These are phyloP conservation scores for Corallochytrium limacisporum DNA, from an alignment of 78 protist genomes.

Conservation along the genomic window DNA sequence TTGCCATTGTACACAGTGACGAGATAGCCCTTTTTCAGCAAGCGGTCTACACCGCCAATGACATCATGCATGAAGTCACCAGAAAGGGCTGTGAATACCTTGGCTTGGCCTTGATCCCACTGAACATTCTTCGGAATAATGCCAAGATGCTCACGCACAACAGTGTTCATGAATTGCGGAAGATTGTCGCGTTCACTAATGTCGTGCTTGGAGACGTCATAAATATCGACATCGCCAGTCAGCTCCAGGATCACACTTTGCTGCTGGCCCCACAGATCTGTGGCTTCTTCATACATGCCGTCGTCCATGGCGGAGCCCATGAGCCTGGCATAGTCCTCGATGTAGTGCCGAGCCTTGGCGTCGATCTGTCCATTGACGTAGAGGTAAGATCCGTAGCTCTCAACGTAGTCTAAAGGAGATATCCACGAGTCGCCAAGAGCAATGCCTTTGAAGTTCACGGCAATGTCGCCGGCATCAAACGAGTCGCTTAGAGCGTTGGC, in stretches of 20 bases:
- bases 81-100: neutral
- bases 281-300: neutral
- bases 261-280: neutral
- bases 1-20: slow-evolving; percentile 16
- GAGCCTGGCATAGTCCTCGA: neutral
- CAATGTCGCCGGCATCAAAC: neutral
- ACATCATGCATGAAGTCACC: slow-evolving; percentile 1
- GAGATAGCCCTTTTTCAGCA: neutral
- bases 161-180: neutral
- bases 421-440: slow-evolving; percentile 10
- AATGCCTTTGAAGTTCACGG: slow-evolving; percentile 9
- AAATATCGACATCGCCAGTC: neutral
- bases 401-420: neutral
- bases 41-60: neutral
- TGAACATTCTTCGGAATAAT: neutral
- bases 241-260: neutral
- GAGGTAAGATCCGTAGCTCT: neutral
- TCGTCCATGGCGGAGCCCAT: neutral
- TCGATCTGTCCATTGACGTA: neutral
- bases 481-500: neutral
- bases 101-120: neutral
- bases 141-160: neutral
- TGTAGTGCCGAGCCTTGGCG: no score
- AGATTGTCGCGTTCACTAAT: neutral
- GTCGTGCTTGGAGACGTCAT: neutral